Evolutionary conservation across 2,329 filamentous ascomycete species (phyloP), one percentile per base, ranked within the genome.

Genomic region (Cryoendolithus antarcticus): DNA sequence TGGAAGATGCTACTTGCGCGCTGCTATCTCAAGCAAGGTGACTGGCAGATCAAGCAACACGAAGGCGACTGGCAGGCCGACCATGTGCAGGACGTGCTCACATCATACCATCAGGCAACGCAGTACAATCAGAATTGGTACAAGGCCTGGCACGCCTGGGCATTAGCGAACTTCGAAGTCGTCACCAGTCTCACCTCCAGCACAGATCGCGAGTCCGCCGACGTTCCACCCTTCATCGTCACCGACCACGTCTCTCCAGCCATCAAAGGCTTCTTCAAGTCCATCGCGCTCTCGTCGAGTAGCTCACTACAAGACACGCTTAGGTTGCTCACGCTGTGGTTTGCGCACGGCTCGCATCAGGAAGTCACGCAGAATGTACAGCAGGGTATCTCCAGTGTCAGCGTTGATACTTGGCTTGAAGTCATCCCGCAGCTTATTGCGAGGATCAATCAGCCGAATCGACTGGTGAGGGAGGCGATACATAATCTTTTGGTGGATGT

Each of bases 121-220:
- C 80, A 85, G 43, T 95, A 93, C 63, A 93, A 98, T 58, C 81
- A 86, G 28, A 79, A 81, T 44, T 98, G 89, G 77, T 98, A 98
- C 67, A 99, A 98, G 64, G 91, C 93, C 6, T 99, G 91, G 91
- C 91, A 99, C 62, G 84, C 91, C 0, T 99, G 91, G 89, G 93
- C 91, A 8, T 64, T 98, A 46, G 89, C 91, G 39, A 99, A 98
- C 61, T 99, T 98, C 54, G 89, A 99, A 62, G 91, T 98, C 41
- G 88, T 96, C 30, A 93, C 91, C 51, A 77, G 82, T 0, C 67
- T 91, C 41, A 75, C 80, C 6, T 72, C 80, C 13, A 73, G 77
- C 41, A n/a, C n/a, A n/a, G n/a, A n/a, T n/a, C n/a, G n/a, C n/a
- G 71, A 75, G 44, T 65, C 63, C 10, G 63, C 69, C 21, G 63